These are phyloP conservation scores for Debaryomyces tyrocola DNA, from an alignment of 805 yeast species.

Conservation along the genomic window DNA sequence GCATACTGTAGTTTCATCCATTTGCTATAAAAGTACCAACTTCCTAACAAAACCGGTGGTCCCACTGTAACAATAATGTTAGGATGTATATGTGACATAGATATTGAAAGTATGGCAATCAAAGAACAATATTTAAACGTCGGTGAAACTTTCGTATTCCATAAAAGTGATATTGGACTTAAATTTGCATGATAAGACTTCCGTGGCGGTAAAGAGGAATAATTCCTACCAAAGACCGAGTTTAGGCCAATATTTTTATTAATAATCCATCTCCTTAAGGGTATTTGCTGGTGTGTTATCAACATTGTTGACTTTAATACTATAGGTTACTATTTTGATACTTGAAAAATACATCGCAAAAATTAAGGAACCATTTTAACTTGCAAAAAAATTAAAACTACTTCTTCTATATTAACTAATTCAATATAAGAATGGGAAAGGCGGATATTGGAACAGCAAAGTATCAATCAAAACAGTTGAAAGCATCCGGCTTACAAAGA, in stretches of 20 bases:
- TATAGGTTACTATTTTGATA: background rate
- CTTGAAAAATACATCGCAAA: background rate
- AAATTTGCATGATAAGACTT: conserved; percentile 28
- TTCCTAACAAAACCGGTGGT: conserved; percentile 35
- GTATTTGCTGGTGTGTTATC: background rate
- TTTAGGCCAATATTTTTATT: background rate
- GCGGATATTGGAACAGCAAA: conserved; percentile 54
- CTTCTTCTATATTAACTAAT: background rate
- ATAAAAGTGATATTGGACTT: conserved; percentile 21
- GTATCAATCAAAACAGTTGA: conserved; percentile 71
- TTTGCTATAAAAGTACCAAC: conserved; percentile 20
- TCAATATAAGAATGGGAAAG: conserved; percentile 16
- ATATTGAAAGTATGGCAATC: conserved; percentile 23
- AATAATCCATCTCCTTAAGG: background rate
- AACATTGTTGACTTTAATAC: background rate
- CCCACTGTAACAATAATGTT: conserved; percentile 32
- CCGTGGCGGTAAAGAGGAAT: conserved; percentile 26
- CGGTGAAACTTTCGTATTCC: conserved; percentile 27
- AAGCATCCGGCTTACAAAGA: conserved; percentile 82
- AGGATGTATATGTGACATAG: conserved; percentile 37
- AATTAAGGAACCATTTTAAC: background rate
- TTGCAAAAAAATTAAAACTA: too few relatives aligned
- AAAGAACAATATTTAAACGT: conserved; percentile 28
- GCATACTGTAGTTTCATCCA: conserved; percentile 10
- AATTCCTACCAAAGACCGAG: conserved; percentile 2